Conservation (phyloP, 83 land plant species). For the Isoetes engelmannii region DNA sequence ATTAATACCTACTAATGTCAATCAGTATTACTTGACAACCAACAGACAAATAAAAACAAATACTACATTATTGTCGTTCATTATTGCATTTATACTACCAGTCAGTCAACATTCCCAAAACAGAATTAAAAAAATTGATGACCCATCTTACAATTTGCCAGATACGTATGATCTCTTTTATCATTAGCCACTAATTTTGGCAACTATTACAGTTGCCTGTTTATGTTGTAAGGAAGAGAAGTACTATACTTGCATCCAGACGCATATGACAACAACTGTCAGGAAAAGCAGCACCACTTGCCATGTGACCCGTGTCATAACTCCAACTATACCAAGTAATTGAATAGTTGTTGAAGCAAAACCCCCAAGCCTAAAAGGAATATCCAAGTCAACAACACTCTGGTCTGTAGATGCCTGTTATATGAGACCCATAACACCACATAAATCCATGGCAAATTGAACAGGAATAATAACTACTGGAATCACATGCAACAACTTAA, state of each 20-base stretch:
- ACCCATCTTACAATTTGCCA: no score
- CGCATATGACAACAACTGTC: slow-evolving; percentile 65
- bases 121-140: no score
- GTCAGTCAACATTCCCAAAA: no score
- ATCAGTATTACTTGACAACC: no score
- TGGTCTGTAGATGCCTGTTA: slow-evolving; percentile 91
- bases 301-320: slow-evolving; percentile 93
- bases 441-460: no score
- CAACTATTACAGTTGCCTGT: not conserved
- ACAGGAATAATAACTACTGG: not conserved
- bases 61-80: no score
- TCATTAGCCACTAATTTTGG: not conserved
- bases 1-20: no score
- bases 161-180: not conserved
- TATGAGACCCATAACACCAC: not conserved
- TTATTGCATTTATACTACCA: no score
- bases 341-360: slow-evolving; percentile 79
- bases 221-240: not conserved
- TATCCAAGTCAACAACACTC: slow-evolving; percentile 88
- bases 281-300: slow-evolving; percentile 66
- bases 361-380: slow-evolving; percentile 75
- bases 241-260: slow-evolving; percentile 87
- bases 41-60: no score
- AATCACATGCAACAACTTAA: not conserved
- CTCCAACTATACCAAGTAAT: slow-evolving; percentile 77